Evolutionary conservation across 257 asterid genomes (phyloP).

Genomic region (Orobanche coerulescens): DNA sequence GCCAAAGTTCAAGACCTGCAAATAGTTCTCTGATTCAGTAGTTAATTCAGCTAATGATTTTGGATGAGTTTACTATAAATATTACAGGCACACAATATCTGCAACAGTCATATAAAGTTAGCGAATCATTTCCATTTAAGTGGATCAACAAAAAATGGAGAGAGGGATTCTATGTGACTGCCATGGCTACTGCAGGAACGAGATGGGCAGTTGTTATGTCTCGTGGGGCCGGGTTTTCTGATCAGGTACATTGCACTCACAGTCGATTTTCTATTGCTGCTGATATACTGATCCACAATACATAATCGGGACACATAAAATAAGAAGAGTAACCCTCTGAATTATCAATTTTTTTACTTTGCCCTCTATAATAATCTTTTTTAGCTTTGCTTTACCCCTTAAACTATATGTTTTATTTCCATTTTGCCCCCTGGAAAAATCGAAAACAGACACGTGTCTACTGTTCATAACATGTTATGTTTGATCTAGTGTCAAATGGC

Average conservation of each 20-base stretch:
- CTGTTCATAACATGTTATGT: no score
- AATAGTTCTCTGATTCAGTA: not conserved
- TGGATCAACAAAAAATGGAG: constrained; percentile 76
- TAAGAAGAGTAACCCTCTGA: no score
- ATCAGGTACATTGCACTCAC: constrained; percentile 36
- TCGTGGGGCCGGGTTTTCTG: constrained; percentile 61
- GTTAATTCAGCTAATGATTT: not conserved
- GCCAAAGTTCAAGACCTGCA: not conserved
- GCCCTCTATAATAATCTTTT: no score
- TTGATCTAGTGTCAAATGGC: no score
- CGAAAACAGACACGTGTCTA: no score
- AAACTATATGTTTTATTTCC: no score
- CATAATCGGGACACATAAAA: no score
- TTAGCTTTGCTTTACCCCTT: no score
- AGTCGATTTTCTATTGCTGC: not conserved
- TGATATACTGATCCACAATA: not conserved
- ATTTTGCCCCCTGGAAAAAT: no score
- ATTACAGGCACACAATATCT: constrained; percentile 48
- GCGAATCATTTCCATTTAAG: constrained; percentile 65
- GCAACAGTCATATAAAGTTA: constrained; percentile 67
- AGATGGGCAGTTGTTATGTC: constrained; percentile 73
- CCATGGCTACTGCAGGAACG: constrained; percentile 63
- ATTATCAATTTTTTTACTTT: no score
- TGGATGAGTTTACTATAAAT: not conserved
- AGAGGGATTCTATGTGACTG: constrained; percentile 58